Evolutionary conservation across 139 green algal species (phyloP), one percentile per base, ranked within the genome.

Genomic region (Chlamydomonas schloesseri): DNA sequence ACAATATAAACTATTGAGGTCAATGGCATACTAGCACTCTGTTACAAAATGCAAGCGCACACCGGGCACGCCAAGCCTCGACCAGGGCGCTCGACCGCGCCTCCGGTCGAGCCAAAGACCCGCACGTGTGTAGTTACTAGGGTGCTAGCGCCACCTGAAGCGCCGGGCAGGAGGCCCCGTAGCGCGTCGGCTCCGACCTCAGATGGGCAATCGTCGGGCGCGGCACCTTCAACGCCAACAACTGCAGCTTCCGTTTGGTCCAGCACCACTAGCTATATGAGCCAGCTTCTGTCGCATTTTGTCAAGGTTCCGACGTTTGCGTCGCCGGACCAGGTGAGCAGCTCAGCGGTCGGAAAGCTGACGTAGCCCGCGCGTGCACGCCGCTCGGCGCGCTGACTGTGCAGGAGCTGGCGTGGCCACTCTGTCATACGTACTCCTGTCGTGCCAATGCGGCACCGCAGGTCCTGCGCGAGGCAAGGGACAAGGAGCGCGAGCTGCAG

Each of bases 381-480:
- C 37, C 42, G 34, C 31, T 18, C 53, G n/a, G 21, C 42, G 73
- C 42, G 21, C 55, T 64, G 55, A 26, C 69, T 1, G 10, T 53
- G 21, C 36, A 15, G 15, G 9, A 13, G 13, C 14, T 70, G 6
- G 21, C 15, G 17, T 21, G 29, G 57, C 29, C 13, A 26, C 14
- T 77, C 29, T 60, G 20, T 42, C n/a, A 60, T 26, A 4, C 70
- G n/a, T 21, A 50, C 9, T 47, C 15, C 50, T 67, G 24, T 13
- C 11, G 34, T 31, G 13, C 42, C 37, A 20, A 62, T 29, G 37
- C 3, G 24, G 36, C 20, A 37, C 15, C 47, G 50, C 64, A 88
- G 83, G 64, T 88, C 13, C 62, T 88, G 13, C 73, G 62, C 20
- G 83, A 88, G 74, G 83, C 83, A 34, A 70, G 36, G n/a, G 71